Base-by-base conservation (phyloP, 352 stramenopile species). In the Globisporangium yorkense region DNA sequence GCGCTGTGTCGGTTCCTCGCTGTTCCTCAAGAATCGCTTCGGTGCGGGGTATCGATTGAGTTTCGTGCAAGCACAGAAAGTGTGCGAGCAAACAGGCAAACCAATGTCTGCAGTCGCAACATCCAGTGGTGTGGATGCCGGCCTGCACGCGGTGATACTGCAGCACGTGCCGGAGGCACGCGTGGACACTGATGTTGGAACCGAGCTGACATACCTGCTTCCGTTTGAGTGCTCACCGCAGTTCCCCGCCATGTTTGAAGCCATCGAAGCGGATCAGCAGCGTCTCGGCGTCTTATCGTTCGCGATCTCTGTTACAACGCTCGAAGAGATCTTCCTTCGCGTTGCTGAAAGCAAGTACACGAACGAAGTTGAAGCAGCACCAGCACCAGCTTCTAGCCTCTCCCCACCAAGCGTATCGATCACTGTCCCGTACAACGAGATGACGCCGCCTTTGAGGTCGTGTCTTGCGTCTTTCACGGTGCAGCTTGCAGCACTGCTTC, bases 241-340 rank as follows among this genome's bases (percentile, higher is more conserved):
- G 3, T 97, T 97, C 48, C 68, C 86, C 6, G 62, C 35, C 41
- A 55, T 97, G 24, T 94, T 97, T 62, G 63, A 80, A 18, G 75
- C 70, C 16, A 65, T 97, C 4, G 89, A 97, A 18, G 35, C 31
- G 2, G 43, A 64, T 15, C 71, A 76, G 5, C 0, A 31, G 0
- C 61, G 66, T 0, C 57, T 91, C 3, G 58, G 69, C 0, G 65
- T 93, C 37, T 18, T 65, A 6, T 88, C 77, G 29, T 93, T 87
- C 41, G 80, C 66, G 5, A 89, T 95, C 18, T 90, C 78, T 0
- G 75, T 90, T 21, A 96, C 88, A 6, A 95, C 89, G 20, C 71
- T 96, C 0, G 88, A 97, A 62, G 86, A 96, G 62, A 85, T 96
- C 18, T 97, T 97, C 49, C 61, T 97, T 5, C 94, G 92, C 40